These are phyloP conservation scores for Rhododendron ovatum DNA, from an alignment of 148 eudicot species.

Conservation along the genomic window DNA sequence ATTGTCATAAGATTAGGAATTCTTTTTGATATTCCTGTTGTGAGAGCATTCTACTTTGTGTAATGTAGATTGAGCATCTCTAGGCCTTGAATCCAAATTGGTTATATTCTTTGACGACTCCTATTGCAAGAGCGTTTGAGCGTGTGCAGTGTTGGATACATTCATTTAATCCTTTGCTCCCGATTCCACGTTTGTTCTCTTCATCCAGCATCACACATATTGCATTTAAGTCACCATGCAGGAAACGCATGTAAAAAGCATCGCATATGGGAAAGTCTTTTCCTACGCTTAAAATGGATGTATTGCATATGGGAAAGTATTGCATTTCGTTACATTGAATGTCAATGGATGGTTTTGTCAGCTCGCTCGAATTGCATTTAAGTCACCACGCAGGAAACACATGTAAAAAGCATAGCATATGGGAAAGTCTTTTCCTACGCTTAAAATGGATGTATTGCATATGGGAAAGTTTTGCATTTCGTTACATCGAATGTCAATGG, in stretches of 20 bases:
- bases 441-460: not conserved
- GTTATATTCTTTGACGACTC: not conserved
- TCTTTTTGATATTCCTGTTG: slow-evolving; percentile 10
- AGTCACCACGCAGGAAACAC: not conserved
- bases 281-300: not conserved
- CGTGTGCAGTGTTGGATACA: not conserved
- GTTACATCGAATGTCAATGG: not conserved
- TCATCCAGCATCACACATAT: not conserved
- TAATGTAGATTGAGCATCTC: slow-evolving; percentile 12
- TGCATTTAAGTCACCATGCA: not conserved
- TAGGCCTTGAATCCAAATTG: not conserved
- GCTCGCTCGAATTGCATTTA: not conserved
- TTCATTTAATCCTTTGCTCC: not conserved
- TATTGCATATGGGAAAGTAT: not conserved
- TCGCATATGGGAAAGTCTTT: not conserved
- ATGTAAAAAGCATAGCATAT: not conserved
- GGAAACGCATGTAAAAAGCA: not conserved
- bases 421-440: not conserved
- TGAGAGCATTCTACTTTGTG: slow-evolving; percentile 19
- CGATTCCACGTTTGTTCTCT: not conserved
- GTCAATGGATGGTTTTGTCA: not conserved
- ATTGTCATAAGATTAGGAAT: slow-evolving; percentile 11
- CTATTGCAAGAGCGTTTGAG: not conserved
- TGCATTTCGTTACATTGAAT: not conserved
- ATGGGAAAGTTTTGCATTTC: not conserved